Evolutionary conservation across 345 rosid genomes (phyloP).

Genomic region (Arabidopsis arenosa): DNA sequence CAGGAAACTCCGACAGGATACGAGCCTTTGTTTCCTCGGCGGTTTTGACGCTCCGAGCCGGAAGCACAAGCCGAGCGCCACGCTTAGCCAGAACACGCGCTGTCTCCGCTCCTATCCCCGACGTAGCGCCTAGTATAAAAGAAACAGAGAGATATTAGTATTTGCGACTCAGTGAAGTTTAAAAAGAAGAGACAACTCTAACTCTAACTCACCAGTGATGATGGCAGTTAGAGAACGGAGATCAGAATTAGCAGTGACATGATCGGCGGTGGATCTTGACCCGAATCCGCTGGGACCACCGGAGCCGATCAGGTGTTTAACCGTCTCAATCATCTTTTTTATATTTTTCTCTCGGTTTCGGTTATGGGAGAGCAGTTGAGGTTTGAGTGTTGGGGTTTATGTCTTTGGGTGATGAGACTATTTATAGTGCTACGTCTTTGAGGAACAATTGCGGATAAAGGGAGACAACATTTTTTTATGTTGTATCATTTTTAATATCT

Average conservation of each 20-base stretch:
- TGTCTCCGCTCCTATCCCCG: conserved; percentile 97
- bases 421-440: conserved; percentile 44
- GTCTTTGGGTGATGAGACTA: not conserved
- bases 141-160: not conserved
- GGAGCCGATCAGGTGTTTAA: conserved; percentile 83
- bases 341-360: not conserved
- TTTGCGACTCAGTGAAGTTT: not conserved
- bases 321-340: conserved; percentile 71
- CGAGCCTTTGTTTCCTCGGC: conserved; percentile 86
- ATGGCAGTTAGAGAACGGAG: conserved; percentile 39
- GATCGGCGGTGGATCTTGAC: conserved; percentile 87
- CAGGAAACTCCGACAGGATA: conserved; percentile 73
- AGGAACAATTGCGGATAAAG: conserved; percentile 40
- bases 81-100: conserved; percentile 82
- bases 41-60: conserved; percentile 78
- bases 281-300: conserved; percentile 81
- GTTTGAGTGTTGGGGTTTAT: conserved; percentile 4
- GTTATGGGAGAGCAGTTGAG: conserved; percentile 36
- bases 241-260: conserved; percentile 54
- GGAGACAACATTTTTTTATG: conserved; percentile 34
- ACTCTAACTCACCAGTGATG: conserved; percentile 35
- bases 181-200: not conserved
- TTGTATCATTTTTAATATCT: not conserved
- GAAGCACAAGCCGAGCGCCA: conserved; percentile 81
- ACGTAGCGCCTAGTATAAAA: conserved; percentile 58